Conservation (phyloP, 2,329 filamentous ascomycete species). For the Sarocladium oryzae region DNA sequence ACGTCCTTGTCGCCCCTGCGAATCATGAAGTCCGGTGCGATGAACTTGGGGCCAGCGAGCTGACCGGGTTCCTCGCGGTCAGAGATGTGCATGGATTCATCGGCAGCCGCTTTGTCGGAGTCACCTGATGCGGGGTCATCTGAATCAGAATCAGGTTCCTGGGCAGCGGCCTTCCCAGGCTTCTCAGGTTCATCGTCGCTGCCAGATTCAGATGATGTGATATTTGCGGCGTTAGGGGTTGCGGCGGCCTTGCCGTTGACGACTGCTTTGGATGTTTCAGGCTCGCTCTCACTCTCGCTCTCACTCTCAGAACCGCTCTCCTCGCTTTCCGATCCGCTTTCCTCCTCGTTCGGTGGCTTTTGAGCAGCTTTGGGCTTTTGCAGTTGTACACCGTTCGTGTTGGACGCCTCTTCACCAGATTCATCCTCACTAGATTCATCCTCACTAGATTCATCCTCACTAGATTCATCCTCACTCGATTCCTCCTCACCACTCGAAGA, state of each 20-base stretch:
- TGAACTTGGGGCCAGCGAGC: slow-evolving; percentile 36
- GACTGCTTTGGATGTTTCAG: too few species aligned
- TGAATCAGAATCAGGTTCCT: background rate
- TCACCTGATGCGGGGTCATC: slow-evolving; percentile 14
- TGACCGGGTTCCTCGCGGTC: slow-evolving; percentile 23
- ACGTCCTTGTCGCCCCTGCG: slow-evolving; percentile 37
- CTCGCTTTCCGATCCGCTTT: slow-evolving; percentile 10
- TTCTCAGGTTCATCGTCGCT: slow-evolving; percentile 11
- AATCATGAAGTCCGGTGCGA: slow-evolving; percentile 47
- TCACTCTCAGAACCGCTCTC: background rate
- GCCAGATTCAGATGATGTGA: background rate
- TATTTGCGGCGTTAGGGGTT: background rate
- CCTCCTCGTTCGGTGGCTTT: slow-evolving; percentile 7
- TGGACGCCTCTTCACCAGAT: background rate
- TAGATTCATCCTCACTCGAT: slow-evolving; percentile 5
- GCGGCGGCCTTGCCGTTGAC: slow-evolving; percentile 5
- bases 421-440: slow-evolving; percentile 8
- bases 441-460: background rate
- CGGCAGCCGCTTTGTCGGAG: slow-evolving; percentile 18
- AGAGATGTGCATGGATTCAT: slow-evolving; percentile 34
- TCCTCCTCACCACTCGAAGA: slow-evolving; percentile 8
- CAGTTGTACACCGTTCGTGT: background rate
- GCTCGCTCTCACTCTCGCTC: too few species aligned
- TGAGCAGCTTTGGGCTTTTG: background rate
- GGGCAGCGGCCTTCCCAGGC: slow-evolving; percentile 9